These are phyloP conservation scores for Lepidium campestre DNA, from an alignment of 441 rosid genomes.

Conservation along the genomic window DNA sequence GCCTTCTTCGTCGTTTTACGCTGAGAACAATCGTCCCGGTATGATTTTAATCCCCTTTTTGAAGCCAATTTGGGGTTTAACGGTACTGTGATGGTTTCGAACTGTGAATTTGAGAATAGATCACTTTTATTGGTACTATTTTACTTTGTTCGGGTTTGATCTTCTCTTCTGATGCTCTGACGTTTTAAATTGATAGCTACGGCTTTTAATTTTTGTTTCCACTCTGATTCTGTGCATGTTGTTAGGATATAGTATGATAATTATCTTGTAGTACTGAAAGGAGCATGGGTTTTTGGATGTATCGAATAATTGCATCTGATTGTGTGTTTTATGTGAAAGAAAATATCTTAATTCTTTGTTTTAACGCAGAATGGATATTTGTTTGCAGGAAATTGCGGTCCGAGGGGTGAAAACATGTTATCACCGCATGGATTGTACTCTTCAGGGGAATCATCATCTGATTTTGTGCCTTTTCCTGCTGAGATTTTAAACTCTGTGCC, in stretches of 20 bases:
- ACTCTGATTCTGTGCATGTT: background rate
- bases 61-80: background rate
- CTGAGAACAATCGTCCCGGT: constrained; percentile 9
- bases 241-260: background rate
- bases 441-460: constrained; percentile 25
- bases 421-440: background rate
- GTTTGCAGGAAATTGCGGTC: constrained; percentile 17
- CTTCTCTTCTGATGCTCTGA: background rate
- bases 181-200: background rate
- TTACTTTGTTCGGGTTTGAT: background rate
- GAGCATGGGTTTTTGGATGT: background rate
- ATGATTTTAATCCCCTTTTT: background rate
- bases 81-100: background rate
- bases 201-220: background rate
- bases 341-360: background rate
- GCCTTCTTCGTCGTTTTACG: constrained; percentile 19
- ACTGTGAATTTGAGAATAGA: background rate
- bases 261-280: background rate
- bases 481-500: constrained; percentile 25
- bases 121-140: background rate
- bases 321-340: background rate
- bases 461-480: background rate
- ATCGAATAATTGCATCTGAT: background rate
- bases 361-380: background rate
- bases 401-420: constrained; percentile 7